phyloP scores from a whole-genome alignment of 441 rosid species.

The Jatropha podagrica region DNA sequence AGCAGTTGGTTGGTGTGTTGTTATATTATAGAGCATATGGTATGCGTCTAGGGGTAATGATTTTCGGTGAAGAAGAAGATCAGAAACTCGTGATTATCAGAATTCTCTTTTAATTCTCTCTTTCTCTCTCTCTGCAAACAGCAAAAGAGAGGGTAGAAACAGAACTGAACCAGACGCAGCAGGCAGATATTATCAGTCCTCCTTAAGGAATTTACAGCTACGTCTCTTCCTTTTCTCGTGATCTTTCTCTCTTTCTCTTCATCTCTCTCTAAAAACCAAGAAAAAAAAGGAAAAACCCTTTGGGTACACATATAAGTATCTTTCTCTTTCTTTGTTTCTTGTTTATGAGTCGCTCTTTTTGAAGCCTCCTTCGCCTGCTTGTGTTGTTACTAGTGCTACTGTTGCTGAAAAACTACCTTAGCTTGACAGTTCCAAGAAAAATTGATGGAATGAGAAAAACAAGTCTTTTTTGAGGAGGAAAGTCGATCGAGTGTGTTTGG shows the following conservation, averaged over 20 bases:
- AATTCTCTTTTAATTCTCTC: slow-evolving; percentile 5
- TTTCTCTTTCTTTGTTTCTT: background rate
- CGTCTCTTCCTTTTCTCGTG: slow-evolving; percentile 52
- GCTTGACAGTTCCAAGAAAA: slow-evolving; percentile 11
- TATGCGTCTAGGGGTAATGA: slow-evolving; percentile 36
- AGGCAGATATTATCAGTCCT: slow-evolving; percentile 45
- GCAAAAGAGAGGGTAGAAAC: slow-evolving; percentile 16
- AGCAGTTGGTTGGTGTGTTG: slow-evolving; percentile 46
- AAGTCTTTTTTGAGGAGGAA: background rate
- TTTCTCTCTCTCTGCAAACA: slow-evolving; percentile 20
- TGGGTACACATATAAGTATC: background rate
- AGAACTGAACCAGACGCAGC: slow-evolving; percentile 22
- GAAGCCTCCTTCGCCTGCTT: background rate
- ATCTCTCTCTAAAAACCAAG: background rate
- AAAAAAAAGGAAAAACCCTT: too few species aligned
- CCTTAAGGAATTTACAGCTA: slow-evolving; percentile 53
- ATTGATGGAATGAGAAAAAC: background rate
- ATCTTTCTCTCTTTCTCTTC: slow-evolving; percentile 16
- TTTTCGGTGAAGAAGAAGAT: slow-evolving; percentile 28
- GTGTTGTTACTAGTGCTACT: too few species aligned
- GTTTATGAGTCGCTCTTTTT: background rate
- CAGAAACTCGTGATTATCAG: slow-evolving; percentile 44
- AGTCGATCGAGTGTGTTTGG: background rate
- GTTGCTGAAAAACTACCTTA: too few species aligned
- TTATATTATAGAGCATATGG: too few species aligned